Evolutionary conservation across 148 eudicot species (phyloP), one percentile per base, ranked within the genome.

Genomic region (Pharnaceum exiguum): DNA sequence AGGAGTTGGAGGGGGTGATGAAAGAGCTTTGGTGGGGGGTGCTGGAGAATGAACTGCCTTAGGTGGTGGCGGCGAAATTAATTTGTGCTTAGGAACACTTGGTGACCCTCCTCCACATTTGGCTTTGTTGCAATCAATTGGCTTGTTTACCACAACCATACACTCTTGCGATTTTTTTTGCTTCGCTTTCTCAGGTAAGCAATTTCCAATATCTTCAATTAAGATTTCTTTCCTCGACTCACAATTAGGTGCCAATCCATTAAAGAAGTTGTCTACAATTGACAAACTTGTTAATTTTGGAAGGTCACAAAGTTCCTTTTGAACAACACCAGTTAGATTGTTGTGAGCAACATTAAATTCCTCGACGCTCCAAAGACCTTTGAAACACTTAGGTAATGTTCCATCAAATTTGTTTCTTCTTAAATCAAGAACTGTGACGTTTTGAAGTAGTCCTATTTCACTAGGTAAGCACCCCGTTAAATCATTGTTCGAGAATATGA

Each of bases 401-500:
- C 71, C 71, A 1, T 12, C 35, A 22, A 67, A 67, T 4, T 39
- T 23, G 15, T 73, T 73, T 28, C 3, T 4, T 23, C 57, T 52
- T 4, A 73, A 4, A 51, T 73, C 65, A 5, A 73, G 5, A 0
- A 62, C 27, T 9, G 59, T 46, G 2, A 39, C 19, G 12, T 29
- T 31, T 5, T 13, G n/a, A 7, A 73, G 65, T 39, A 1, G 7
- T 13, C 66, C 52, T 1, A 73, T 39, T 21, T 69, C 62, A 15
- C 28, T 13, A 0, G 77, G 77, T 16, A 73, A 12, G 22, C 77
- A 73, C 6, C 69, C 72, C 16, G 26, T 46, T 33, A 73, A 47
- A 24, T 21, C 39, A n/a, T 60, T 44, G 43, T 68, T 62, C 11
- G 45, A 16, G n/a, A 73, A 63, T 11, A 57, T 1, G 22, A 73